phyloP scores from a whole-genome alignment of 345 rosid genomes.

The Boechera divaricarpa region DNA sequence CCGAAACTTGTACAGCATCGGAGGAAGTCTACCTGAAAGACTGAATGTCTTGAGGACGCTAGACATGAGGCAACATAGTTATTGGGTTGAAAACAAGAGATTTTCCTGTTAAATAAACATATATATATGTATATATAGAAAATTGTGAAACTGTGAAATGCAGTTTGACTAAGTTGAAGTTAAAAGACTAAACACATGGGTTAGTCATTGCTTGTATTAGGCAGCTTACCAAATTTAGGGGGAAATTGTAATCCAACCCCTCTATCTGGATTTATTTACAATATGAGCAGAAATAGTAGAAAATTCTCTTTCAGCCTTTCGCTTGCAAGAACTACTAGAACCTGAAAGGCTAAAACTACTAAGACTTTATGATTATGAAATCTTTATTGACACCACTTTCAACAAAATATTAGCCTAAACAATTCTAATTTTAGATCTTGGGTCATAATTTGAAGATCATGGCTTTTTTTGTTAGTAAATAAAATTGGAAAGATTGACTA shows the following conservation, averaged over 20 bases:
- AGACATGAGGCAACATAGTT: constrained; percentile 19
- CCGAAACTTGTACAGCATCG: constrained; percentile 59
- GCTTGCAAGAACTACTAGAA: not conserved
- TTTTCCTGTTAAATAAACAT: not conserved
- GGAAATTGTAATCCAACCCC: constrained; percentile 6
- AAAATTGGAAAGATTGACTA: constrained; percentile 20
- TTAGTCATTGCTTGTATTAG: constrained; percentile 19
- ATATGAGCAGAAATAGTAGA: not conserved
- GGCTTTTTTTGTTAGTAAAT: constrained; percentile 11
- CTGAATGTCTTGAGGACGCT: constrained; percentile 54
- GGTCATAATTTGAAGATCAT: not conserved
- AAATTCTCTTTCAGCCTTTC: not conserved
- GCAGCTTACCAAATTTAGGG: not conserved
- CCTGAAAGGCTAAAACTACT: not conserved
- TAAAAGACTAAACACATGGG: constrained; percentile 26
- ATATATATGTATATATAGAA: not conserved
- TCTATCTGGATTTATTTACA: constrained; percentile 13
- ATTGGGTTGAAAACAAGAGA: not conserved
- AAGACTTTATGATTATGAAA: not conserved
- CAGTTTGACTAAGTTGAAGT: constrained; percentile 25
- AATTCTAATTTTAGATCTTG: not conserved
- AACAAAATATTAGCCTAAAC: not conserved
- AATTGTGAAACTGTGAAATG: constrained; percentile 13
- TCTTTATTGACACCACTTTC: not conserved
- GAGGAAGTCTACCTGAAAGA: constrained; percentile 75